Evolutionary conservation across 805 yeast species (phyloP).

Genomic region (Yarrowia keelungensis): DNA sequence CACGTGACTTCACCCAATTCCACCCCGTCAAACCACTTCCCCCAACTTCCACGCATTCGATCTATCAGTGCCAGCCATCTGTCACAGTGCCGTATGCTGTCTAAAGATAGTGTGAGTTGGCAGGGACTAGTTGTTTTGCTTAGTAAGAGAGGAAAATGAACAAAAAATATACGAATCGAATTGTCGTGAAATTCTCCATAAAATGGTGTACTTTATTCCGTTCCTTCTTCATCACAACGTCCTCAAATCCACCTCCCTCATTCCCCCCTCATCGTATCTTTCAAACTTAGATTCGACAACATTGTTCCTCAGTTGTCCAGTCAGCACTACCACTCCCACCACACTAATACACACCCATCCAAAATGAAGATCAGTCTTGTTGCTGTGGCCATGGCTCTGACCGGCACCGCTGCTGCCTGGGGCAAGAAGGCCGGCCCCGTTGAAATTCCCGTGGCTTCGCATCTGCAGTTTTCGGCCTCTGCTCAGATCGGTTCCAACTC

Average conservation of each 20-base stretch:
- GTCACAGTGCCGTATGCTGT: not conserved
- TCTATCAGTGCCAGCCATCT: not conserved
- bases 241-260: too few species aligned
- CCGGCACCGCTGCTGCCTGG: slow-evolving; percentile 24
- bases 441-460: slow-evolving; percentile 30
- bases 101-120: not conserved
- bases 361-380: slow-evolving; percentile 29
- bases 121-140: not conserved
- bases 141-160: too few species aligned
- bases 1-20: too few species aligned
- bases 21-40: too few species aligned
- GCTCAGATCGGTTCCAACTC: slow-evolving; percentile 18
- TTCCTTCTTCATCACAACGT: too few species aligned
- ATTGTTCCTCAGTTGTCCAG: not conserved
- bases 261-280: not conserved
- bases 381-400: slow-evolving; percentile 31
- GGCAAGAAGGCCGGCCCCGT: slow-evolving; percentile 34
- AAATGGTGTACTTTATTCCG: too few species aligned
- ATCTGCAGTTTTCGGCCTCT: slow-evolving; percentile 7
- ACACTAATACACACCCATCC: not conserved
- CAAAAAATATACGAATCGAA: too few species aligned
- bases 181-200: too few species aligned
- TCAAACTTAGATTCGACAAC: slow-evolving; percentile 17
- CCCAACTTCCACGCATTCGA: not conserved
- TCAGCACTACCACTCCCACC: not conserved